phyloP scores from a whole-genome alignment of 1,139 yeast genomes.

The Eremothecium coryli region DNA sequence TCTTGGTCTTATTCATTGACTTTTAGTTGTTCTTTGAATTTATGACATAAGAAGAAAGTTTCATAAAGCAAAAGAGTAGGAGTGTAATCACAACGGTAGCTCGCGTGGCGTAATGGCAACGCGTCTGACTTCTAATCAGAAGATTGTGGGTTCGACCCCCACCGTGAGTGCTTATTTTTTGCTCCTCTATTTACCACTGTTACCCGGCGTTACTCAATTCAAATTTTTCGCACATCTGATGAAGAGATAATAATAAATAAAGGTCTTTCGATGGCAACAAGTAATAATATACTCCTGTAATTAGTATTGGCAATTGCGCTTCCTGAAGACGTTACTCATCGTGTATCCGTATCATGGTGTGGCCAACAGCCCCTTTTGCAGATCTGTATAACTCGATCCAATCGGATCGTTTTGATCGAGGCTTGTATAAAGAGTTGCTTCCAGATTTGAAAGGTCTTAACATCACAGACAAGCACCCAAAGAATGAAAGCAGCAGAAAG shows the following conservation, averaged over 20 bases:
- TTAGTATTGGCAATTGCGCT: too few relatives aligned
- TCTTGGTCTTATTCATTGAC: background rate
- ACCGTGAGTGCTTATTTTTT: conserved; percentile 38
- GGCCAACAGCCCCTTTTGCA: conserved; percentile 22
- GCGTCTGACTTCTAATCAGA: conserved; percentile 54
- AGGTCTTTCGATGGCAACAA: background rate
- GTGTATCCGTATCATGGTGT: too few relatives aligned
- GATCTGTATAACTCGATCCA: conserved; percentile 26
- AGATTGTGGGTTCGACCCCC: conserved; percentile 56
- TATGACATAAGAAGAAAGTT: too few relatives aligned
- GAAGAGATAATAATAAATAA: background rate
- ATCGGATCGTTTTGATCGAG: conserved; percentile 15
- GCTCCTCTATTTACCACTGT: background rate
- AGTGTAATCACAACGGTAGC: too few relatives aligned
- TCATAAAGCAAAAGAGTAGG: too few relatives aligned
- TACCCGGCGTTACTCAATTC: too few relatives aligned
- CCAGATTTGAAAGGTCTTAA: conserved; percentile 24
- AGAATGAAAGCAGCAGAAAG: conserved; percentile 47
- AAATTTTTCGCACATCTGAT: background rate
- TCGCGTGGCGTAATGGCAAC: conserved; percentile 54
- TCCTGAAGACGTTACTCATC: too few relatives aligned
- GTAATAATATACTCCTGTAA: too few relatives aligned
- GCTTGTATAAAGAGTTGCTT: conserved; percentile 19
- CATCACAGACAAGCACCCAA: conserved; percentile 21
- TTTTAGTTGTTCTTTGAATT: too few relatives aligned